These are phyloP conservation scores for Combretum micranthum DNA, from an alignment of 345 rosid genomes.

Conservation along the genomic window DNA sequence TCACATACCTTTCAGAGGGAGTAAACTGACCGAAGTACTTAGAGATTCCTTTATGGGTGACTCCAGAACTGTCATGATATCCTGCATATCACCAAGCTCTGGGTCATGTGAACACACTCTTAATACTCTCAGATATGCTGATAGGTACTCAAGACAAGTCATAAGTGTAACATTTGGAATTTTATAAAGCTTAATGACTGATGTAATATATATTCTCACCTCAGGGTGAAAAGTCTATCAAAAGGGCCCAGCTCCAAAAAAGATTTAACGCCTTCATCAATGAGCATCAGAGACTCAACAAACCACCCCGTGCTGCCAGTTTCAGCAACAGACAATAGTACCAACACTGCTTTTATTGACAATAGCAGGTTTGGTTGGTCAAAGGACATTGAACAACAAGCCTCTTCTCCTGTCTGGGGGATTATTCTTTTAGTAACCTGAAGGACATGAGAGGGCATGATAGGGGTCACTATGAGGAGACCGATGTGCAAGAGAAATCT, in stretches of 20 bases:
- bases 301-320: conserved; percentile 22
- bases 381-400: conserved; percentile 28
- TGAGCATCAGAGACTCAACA: conserved; percentile 43
- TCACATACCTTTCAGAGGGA: conserved; percentile 66
- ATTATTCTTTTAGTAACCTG: conserved; percentile 26
- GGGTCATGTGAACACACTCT: conserved; percentile 69
- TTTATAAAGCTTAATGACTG: neutral
- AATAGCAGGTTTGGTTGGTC: conserved; percentile 37
- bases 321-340: conserved; percentile 23
- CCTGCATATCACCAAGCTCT: conserved; percentile 63
- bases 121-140: conserved; percentile 63
- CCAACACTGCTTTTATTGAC: conserved; percentile 23
- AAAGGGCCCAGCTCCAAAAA: conserved; percentile 41
- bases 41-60: conserved; percentile 69
- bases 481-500: conserved; percentile 22
- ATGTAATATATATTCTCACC: conserved; percentile 6
- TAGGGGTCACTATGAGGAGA: conserved; percentile 19
- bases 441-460: conserved; percentile 15
- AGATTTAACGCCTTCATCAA: conserved; percentile 31
- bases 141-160: conserved; percentile 47
- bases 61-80: conserved; percentile 67
- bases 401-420: conserved; percentile 24
- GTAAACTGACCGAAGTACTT: conserved; percentile 66
- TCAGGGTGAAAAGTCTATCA: conserved; percentile 66
- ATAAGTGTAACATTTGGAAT: neutral